Base-by-base conservation (phyloP, 164 flowering plant genomes). In the Magnolia sinica region DNA sequence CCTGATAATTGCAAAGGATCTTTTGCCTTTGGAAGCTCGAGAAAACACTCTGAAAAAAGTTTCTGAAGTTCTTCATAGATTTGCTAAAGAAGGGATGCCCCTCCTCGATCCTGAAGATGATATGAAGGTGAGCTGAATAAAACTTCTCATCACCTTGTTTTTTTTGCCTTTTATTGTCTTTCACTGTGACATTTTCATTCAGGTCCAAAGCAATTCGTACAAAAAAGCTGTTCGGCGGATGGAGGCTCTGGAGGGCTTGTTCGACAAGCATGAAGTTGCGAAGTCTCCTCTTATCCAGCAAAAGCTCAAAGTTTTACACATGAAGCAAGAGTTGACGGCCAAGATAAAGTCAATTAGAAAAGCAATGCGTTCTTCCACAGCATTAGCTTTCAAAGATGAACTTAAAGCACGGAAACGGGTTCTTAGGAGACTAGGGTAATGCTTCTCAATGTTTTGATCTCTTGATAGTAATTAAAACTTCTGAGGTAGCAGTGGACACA, bases 371-470 rank as follows among this genome's bases (percentile, higher is more conserved):
- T 75, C 90, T 68, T 91, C 98, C 16, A 84, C 97, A 59, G 88
- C 88, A 61, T 84, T 96, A 86, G 98, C 99, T 73, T 96, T 96
- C 72, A 94, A 94, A 83, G 98, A 93, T 88, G 99, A 96, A 83
- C 93, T 96, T 68, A 96, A 92, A 82, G 96, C 98, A 52, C 86
- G 98, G 80, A 92, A 91, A 80, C 86, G 98, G 76, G 98, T 89
- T 73, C 92, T 96, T 1, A 86, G 98, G 72, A 89, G 95, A 81
- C 90, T 96, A 9, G 98, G 98, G 99, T 96, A 91, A 70, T 73
- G 37, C 66, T 72, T 70, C 58, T 70, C 27, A 52, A n/a, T 6
- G 6, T 64, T 16, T 24, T 37, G 7, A 37, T 37, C 45, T 37
- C 7, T 37, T 37, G 45, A 37, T 37, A 37, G 45, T 37, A 5